Percentiles rank a stretch among this genome's conserved stretches.
Evolutionary conservation across 345 rosid genomes (phyloP).

Genomic region (Adansonia digitata): DNA sequence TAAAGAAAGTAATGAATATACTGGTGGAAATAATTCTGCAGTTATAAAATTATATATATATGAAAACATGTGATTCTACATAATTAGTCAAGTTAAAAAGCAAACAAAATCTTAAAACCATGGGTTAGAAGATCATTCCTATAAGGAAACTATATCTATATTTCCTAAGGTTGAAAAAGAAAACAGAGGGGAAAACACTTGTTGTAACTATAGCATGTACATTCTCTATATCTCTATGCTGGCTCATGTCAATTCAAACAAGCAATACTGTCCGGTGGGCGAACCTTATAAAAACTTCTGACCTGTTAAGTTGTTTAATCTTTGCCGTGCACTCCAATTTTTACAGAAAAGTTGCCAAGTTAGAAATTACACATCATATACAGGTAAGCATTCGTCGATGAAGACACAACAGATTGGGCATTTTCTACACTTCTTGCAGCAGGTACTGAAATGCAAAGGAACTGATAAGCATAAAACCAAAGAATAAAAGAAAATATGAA

Average conservation of each 20-base stretch:
- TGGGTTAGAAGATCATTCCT: neutral
- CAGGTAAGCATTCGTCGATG: constrained; percentile 71
- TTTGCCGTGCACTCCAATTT: neutral
- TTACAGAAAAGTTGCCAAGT: constrained; percentile 1
- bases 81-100: neutral
- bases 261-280: neutral
- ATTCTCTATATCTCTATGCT: neutral
- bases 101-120: neutral
- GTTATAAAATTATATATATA: too few species aligned
- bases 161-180: neutral
- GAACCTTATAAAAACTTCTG: neutral
- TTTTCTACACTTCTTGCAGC: constrained; percentile 80
- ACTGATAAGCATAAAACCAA: constrained; percentile 7
- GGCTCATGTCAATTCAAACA: neutral
- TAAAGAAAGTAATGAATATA: neutral
- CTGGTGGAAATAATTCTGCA: too few species aligned
- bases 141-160: constrained; percentile 12
- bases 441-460: constrained; percentile 50
- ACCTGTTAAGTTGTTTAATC: constrained; percentile 6
- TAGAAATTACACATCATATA: constrained; percentile 67
- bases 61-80: neutral
- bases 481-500: neutral
- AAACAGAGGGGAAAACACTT: neutral
- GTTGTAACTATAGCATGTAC: neutral
- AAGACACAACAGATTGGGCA: constrained; percentile 79